Evolutionary conservation across 1,284 basidiomycete genomes (phyloP), one percentile per base, ranked within the genome.

Genomic region (Fomitopsis pinicola): DNA sequence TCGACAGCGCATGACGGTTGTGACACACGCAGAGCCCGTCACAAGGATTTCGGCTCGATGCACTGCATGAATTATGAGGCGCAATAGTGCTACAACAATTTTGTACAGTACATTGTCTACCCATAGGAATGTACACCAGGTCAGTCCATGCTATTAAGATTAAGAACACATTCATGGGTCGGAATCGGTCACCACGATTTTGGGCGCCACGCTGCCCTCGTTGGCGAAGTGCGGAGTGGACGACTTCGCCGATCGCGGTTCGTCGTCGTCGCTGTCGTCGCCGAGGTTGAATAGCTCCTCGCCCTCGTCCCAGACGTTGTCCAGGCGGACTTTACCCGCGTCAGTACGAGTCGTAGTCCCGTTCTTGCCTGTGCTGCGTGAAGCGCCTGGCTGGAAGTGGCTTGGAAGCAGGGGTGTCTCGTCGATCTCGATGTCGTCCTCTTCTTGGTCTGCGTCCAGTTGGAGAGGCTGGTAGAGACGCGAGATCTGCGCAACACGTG

Each of bases 271-370:
- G 67, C 82, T 84, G 56, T 84, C 83, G 17, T 76, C 81, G 6
- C 88, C 90, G 61, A 91, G 80, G 40, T 79, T 86, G 69, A 93
- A 93, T 42, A 90, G 64, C 60, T 91, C 91, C 72, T 92, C 89
- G 19, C 84, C 80, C 67, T 90, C 88, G 65, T 92, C 87, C 89
- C 89, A 91, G 30, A 91, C 84, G 68, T 92, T 80, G 12, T 80
- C 78, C 42, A 91, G 74, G 26, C 79, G 74, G 35, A 74, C 69
- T 45, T 66, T 66, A 69, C 56, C 65, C 35, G 40, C 44, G 44
- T 55, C 67, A 57, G 64, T 57, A 59, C 62, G 69, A 2, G 62
- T 50, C n/a, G 63, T 60, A 61, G 30, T 38, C 57, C 65, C 33
- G 2, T 67, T 59, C 57, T 75, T 67, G 57, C 65, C 40, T 5